Conservation (phyloP, 2,329 filamentous ascomycete species). For the Cytospora leucostoma region DNA sequence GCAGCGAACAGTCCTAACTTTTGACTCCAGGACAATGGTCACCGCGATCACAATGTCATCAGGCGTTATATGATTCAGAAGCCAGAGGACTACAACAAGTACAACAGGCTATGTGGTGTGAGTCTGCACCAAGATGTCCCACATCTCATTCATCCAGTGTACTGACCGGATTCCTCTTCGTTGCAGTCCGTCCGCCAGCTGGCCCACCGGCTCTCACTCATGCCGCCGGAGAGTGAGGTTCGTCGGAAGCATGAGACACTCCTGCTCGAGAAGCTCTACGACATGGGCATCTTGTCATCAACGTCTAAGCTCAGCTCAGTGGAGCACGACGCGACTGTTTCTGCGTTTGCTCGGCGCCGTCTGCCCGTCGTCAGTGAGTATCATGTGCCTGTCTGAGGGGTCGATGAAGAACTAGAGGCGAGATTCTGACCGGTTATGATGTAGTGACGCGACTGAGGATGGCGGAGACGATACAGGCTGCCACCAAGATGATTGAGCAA, state of each 20-base stretch:
- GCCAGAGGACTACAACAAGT: slow-evolving; percentile 76
- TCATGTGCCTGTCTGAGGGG: not conserved
- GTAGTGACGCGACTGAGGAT: slow-evolving; percentile 77
- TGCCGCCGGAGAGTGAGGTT: slow-evolving; percentile 76
- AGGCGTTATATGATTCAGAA: slow-evolving; percentile 91
- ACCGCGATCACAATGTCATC: slow-evolving; percentile 78
- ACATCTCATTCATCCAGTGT: slow-evolving; percentile 26
- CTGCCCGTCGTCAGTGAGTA: slow-evolving; percentile 72
- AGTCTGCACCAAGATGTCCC: slow-evolving; percentile 33
- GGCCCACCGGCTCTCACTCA: slow-evolving; percentile 81
- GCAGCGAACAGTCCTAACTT: slow-evolving; percentile 4
- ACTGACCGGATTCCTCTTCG: slow-evolving; percentile 33
- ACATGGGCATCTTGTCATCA: slow-evolving; percentile 82
- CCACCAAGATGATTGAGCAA: slow-evolving; percentile 87
- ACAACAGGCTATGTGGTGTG: slow-evolving; percentile 68
- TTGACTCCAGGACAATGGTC: slow-evolving; percentile 64
- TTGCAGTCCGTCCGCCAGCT: slow-evolving; percentile 78
- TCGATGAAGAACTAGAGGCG: slow-evolving; percentile 45
- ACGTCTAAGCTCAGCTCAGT: slow-evolving; percentile 80
- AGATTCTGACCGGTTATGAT: not conserved
- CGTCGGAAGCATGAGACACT: slow-evolving; percentile 84
- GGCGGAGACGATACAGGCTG: slow-evolving; percentile 86
- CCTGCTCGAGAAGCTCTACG: slow-evolving; percentile 86
- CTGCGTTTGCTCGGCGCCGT: slow-evolving; percentile 79
- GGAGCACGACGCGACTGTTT: slow-evolving; percentile 86